Evolutionary conservation across 192 early-diverging fungal genomes (phyloP).

Genomic region (Linnemannia zychae): DNA sequence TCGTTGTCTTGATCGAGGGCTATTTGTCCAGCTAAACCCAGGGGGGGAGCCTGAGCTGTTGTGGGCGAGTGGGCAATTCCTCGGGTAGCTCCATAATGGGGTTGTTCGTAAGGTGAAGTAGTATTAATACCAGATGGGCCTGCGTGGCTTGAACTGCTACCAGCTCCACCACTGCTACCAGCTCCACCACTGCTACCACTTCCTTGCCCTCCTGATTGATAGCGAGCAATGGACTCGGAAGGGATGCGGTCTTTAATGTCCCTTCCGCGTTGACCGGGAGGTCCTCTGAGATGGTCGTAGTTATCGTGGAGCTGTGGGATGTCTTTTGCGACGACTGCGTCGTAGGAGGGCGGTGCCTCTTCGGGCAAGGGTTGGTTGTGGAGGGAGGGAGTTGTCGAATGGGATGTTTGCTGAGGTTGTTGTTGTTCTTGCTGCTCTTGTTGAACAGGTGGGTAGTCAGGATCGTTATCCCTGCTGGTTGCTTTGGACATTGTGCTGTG

Average conservation of each 20-base stretch:
- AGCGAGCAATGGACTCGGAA: constrained; percentile 22
- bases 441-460: neutral
- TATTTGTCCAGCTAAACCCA: constrained; percentile 33
- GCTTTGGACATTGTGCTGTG: neutral
- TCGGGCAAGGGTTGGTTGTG: constrained; percentile 9
- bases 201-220: neutral
- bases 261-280: constrained; percentile 22
- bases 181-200: neutral
- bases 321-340: constrained; percentile 40
- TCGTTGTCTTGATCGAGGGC: constrained; percentile 17
- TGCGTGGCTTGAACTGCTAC: constrained; percentile 12
- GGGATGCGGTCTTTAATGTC: constrained; percentile 42
- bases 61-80: constrained; percentile 20
- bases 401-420: neutral
- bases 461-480: neutral
- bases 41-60: neutral
- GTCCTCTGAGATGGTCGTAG: constrained; percentile 41
- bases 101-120: neutral
- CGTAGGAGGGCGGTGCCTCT: constrained; percentile 44
- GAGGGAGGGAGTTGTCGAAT: neutral
- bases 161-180: neutral
- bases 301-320: constrained; percentile 40
- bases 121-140: constrained; percentile 4
- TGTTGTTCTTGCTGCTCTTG: neutral
- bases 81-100: constrained; percentile 6